Percentiles rank a stretch among this genome's conserved stretches.
These are phyloP conservation scores for Hymenoscyphus linearis DNA, from an alignment of 2,329 filamentous ascomycete genomes.

Conservation along the genomic window DNA sequence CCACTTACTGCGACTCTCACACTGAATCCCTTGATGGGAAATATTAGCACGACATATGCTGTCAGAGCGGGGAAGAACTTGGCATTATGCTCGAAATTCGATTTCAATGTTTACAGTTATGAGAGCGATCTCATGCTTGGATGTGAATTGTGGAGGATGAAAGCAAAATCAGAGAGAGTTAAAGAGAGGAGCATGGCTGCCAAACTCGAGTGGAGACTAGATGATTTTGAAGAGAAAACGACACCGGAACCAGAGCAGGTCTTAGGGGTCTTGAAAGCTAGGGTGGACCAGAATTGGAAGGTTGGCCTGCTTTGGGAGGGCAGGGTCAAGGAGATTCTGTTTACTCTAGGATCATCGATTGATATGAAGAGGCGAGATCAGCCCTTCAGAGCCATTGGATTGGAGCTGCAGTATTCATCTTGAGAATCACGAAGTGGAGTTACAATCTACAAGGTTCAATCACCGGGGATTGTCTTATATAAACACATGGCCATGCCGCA, in stretches of 20 bases:
- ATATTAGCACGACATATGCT: constrained; percentile 84
- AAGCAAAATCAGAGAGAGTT: constrained; percentile 20
- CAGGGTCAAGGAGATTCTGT: constrained; percentile 83
- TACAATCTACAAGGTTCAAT: neutral
- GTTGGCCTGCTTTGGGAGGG: constrained; percentile 91
- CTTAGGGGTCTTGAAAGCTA: constrained; percentile 82
- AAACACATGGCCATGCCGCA: neutral
- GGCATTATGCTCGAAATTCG: constrained; percentile 83
- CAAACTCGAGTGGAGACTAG: constrained; percentile 48
- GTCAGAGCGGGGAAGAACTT: constrained; percentile 80
- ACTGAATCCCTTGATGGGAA: constrained; percentile 90
- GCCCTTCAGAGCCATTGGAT: constrained; percentile 68
- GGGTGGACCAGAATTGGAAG: constrained; percentile 81
- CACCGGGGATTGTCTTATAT: neutral
- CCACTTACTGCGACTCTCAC: constrained; percentile 92
- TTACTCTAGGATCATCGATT: constrained; percentile 82
- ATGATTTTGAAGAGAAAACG: constrained; percentile 30
- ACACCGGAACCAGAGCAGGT: constrained; percentile 55
- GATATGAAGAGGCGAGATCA: constrained; percentile 72
- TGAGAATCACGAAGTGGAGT: constrained; percentile 37
- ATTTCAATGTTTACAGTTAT: constrained; percentile 98
- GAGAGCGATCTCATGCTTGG: constrained; percentile 91
- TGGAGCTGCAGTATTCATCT: constrained; percentile 80
- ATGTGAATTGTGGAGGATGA: constrained; percentile 83
- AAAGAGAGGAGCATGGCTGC: constrained; percentile 46